These are phyloP conservation scores for Gelatoporia subvermispora DNA, from an alignment of 768 basidiomycete genomes.

Conservation along the genomic window DNA sequence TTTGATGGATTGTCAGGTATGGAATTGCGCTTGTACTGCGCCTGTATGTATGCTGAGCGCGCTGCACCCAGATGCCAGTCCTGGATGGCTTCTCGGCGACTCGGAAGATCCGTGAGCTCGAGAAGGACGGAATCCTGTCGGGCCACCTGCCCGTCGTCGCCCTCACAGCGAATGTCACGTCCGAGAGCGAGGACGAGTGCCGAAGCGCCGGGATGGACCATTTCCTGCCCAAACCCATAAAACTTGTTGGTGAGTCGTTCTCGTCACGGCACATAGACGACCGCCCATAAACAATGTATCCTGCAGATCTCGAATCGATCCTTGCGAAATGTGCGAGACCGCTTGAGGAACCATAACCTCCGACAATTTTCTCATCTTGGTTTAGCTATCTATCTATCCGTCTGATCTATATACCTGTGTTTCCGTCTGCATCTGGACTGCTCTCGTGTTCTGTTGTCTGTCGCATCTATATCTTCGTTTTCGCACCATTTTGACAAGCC, in stretches of 20 bases:
- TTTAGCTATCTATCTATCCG: no score
- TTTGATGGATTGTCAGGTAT: slow-evolving; percentile 26
- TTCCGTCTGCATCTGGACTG: no score
- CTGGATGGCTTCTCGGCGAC: slow-evolving; percentile 25
- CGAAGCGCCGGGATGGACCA: slow-evolving; percentile 24
- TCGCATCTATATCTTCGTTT: no score
- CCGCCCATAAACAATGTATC: no score
- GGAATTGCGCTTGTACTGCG: neutral
- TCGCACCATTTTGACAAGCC: no score
- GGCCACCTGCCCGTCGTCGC: slow-evolving; percentile 23
- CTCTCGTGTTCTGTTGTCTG: no score
- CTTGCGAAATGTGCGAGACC: no score
- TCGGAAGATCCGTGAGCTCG: slow-evolving; percentile 18
- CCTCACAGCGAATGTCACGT: slow-evolving; percentile 25
- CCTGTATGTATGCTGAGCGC: neutral
- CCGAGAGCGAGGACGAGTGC: slow-evolving; percentile 23
- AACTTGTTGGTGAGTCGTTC: slow-evolving; percentile 15
- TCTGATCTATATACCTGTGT: no score
- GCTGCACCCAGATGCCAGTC: slow-evolving; percentile 6
- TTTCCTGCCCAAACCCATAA: slow-evolving; percentile 25
- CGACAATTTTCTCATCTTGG: no score
- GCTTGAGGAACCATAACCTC: no score
- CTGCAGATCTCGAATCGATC: no score
- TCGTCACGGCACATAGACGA: no score
- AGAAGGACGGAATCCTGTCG: slow-evolving; percentile 15